Evolutionary conservation across 2,329 filamentous ascomycete genomes (phyloP).

Genomic region (Torrubiella hemipterigena): DNA sequence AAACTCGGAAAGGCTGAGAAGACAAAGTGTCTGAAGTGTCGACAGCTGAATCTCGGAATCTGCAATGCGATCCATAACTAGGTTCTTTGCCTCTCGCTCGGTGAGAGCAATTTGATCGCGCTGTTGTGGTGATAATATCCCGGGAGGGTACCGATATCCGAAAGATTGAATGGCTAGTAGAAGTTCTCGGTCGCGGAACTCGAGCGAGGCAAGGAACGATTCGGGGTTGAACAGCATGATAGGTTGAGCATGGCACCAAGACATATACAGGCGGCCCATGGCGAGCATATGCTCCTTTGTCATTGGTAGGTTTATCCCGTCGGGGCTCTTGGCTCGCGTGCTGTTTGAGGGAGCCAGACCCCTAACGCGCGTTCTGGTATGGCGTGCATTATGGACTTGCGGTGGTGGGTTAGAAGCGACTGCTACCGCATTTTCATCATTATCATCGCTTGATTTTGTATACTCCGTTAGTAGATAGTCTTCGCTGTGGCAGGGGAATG

Average conservation of each 20-base stretch:
- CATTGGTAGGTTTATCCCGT: neutral
- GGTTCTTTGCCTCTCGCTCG: slow-evolving; percentile 9
- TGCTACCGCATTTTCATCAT: neutral
- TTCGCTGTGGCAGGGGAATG: neutral
- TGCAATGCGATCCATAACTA: slow-evolving; percentile 20
- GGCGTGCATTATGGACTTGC: neutral
- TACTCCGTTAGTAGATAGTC: neutral
- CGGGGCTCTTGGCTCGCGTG: neutral
- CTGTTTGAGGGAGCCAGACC: no score
- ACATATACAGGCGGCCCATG: slow-evolving; percentile 24
- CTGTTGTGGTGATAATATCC: slow-evolving; percentile 7
- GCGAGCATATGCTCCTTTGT: slow-evolving; percentile 6
- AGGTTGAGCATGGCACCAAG: slow-evolving; percentile 37
- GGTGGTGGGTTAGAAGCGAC: neutral
- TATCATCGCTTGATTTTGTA: neutral
- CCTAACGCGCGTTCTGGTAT: no score
- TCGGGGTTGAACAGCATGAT: slow-evolving; percentile 31
- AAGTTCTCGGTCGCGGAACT: slow-evolving; percentile 21
- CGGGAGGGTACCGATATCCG: slow-evolving; percentile 25
- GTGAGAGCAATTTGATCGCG: slow-evolving; percentile 5
- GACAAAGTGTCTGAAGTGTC: slow-evolving; percentile 23
- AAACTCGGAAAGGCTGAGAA: slow-evolving; percentile 24
- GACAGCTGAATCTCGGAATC: slow-evolving; percentile 23
- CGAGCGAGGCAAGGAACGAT: slow-evolving; percentile 25
- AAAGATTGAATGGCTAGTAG: slow-evolving; percentile 24